Base-by-base conservation (phyloP, 345 rosid species). In the Adansonia digitata region DNA sequence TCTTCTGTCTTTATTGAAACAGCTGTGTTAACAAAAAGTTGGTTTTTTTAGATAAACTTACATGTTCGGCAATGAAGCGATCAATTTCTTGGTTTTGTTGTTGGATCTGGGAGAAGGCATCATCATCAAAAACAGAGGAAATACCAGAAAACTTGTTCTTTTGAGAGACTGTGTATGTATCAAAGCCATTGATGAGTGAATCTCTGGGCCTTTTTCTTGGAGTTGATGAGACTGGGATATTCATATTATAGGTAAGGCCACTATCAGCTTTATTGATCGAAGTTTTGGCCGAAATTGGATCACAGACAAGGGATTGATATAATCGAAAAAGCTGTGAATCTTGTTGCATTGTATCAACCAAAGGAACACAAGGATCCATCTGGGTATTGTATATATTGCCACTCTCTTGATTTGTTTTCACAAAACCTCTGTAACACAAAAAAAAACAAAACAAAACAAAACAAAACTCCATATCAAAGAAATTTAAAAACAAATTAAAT, bases 1-100 rank as follows among this genome's bases (percentile, higher is more conserved):
- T 35, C 37, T n/a, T n/a, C n/a, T n/a, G n/a, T n/a, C 18, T 3
- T 9, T 1, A 29, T n/a, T 18, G 15, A 69, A 69, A 69, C 59
- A n/a, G 26, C 72, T 17, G 56, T 17, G 49, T 18, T 13, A 42
- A 42, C 2, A 42, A 29, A 65, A 11, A 39, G 5, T 64, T 64
- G 29, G 48, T 0, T 20, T 64, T 65, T 24, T 61, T 2, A 39
- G 13, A 64, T n/a, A 5, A 55, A 71, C 76, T 71, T 83, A 88
- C 92, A 55, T 85, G 86, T 42, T 85, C 86, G 26, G 86, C 82
- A 18, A 92, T 72, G 82, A 82, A 77, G 40, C 79, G 80, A 71
- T 90, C 89, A 49, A 89, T 80, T 77, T 90, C 96, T 1, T 82
- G 67, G 26, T 88, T 90, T 48, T 88, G 88, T 31, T 83, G 88